These are phyloP conservation scores for Tylopilus subfusipes DNA, from an alignment of 768 basidiomycete genomes.

Conservation along the genomic window DNA sequence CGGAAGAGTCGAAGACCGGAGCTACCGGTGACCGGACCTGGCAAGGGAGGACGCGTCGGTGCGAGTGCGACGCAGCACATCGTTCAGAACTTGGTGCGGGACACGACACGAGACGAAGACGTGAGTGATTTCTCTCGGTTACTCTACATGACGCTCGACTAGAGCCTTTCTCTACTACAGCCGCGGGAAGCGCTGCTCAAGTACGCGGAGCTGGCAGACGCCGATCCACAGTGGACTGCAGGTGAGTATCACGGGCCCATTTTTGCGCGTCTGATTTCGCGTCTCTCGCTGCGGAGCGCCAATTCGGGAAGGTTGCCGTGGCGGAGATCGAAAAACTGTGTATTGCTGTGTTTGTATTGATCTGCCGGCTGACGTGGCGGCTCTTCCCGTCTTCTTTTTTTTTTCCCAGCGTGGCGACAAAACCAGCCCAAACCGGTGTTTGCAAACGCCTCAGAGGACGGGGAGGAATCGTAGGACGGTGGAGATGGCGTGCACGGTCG, in stretches of 20 bases:
- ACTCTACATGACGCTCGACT: not conserved
- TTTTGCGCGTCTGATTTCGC: constrained; percentile 10
- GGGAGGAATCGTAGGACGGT: constrained; percentile 52
- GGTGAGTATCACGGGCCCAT: constrained; percentile 49
- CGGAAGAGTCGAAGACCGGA: constrained; percentile 91
- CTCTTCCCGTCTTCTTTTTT: constrained; percentile 42
- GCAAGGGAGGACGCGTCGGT: constrained; percentile 90
- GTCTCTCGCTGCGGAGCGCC: constrained; percentile 28
- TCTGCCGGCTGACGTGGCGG: constrained; percentile 58
- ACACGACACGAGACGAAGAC: constrained; percentile 89
- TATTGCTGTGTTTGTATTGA: constrained; percentile 33
- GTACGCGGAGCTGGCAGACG: constrained; percentile 75
- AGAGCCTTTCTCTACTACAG: constrained; percentile 39
- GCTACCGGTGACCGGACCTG: constrained; percentile 89
- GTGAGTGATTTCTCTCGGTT: constrained; percentile 53
- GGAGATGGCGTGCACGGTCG: constrained; percentile 14
- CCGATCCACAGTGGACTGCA: constrained; percentile 79
- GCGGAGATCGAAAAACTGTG: constrained; percentile 31
- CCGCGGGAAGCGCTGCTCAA: constrained; percentile 95
- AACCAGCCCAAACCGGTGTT: constrained; percentile 90
- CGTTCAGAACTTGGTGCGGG: constrained; percentile 90
- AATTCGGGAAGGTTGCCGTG: constrained; percentile 26
- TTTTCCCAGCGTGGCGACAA: constrained; percentile 74
- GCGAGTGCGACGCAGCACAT: constrained; percentile 97
- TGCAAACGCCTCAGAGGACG: constrained; percentile 52